A percentile compares a stretch with the other conserved stretches of the same genome.
These are phyloP conservation scores for Globisporangium abappressorium DNA, from an alignment of 352 stramenopile genomes.

Conservation along the genomic window DNA sequence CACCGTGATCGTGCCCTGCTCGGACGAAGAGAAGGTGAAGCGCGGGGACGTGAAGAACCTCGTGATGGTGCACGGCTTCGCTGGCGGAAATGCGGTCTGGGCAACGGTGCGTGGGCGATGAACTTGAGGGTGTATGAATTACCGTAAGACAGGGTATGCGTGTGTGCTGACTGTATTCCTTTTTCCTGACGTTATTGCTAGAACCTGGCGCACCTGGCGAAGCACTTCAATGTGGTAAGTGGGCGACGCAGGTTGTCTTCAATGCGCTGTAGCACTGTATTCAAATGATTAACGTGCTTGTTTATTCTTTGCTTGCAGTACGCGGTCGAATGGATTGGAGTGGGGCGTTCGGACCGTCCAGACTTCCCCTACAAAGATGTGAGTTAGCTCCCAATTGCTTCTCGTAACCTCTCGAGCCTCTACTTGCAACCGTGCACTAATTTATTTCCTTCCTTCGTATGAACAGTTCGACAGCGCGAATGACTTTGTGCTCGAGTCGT, in stretches of 20 bases:
- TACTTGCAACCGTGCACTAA: not conserved
- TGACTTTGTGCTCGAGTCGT: conserved; percentile 60
- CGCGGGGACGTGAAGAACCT: conserved; percentile 51
- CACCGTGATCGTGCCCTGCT: conserved; percentile 77
- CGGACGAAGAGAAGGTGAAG: conserved; percentile 44
- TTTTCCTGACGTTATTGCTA: conserved; percentile 15
- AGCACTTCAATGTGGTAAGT: conserved; percentile 85
- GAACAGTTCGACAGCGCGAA: conserved; percentile 75
- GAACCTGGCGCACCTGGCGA: conserved; percentile 68
- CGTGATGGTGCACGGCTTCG: conserved; percentile 82
- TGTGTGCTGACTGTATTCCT: conserved; percentile 10
- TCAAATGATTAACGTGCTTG: not conserved
- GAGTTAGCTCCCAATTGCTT: conserved; percentile 10
- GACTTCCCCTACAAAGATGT: conserved; percentile 73
- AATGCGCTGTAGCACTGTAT: not conserved
- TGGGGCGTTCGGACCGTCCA: conserved; percentile 73
- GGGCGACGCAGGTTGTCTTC: not conserved
- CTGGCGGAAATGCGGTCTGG: conserved; percentile 76
- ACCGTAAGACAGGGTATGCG: not conserved
- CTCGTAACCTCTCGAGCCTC: too few species aligned
- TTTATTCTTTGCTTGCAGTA: conserved; percentile 37
- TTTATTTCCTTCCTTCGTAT: not conserved
- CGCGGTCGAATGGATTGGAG: conserved; percentile 82
- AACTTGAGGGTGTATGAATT: not conserved
- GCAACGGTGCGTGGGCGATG: conserved; percentile 39